A percentile compares a stretch with the other conserved stretches of the same genome.
Evolutionary conservation across 179 eudicot species (phyloP).

Genomic region (Pouteria campechiana): DNA sequence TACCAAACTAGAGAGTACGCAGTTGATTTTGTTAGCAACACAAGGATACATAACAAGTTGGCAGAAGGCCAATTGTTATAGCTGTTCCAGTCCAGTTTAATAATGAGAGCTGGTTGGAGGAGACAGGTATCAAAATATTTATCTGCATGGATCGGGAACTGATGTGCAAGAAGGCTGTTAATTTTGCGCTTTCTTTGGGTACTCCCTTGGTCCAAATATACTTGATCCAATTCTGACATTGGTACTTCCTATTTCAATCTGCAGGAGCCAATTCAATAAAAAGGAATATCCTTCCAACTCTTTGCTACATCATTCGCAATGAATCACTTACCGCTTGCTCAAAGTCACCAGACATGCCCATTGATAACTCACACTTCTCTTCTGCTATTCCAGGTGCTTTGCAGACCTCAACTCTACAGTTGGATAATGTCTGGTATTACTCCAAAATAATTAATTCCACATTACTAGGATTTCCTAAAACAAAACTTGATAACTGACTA

Average conservation of each 20-base stretch:
- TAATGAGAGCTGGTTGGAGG: too few species aligned
- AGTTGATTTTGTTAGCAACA: too few species aligned
- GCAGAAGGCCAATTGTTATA: too few species aligned
- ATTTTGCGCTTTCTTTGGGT: slow-evolving; percentile 40
- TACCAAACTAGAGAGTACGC: too few species aligned
- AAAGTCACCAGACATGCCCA: slow-evolving; percentile 99
- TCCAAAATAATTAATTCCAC: background rate
- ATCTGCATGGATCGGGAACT: too few species aligned
- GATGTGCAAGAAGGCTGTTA: too few species aligned
- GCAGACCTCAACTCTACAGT: slow-evolving; percentile 69
- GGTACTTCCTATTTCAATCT: slow-evolving; percentile 93
- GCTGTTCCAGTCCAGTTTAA: too few species aligned
- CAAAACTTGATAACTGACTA: background rate
- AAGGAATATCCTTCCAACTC: too few species aligned
- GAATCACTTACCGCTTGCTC: slow-evolving; percentile 95
- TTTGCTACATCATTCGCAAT: background rate
- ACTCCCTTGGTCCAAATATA: slow-evolving; percentile 90
- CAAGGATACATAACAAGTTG: too few species aligned
- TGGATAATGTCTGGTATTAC: slow-evolving; percentile 44
- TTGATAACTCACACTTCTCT: slow-evolving; percentile 68
- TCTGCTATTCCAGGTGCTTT: slow-evolving; percentile 65
- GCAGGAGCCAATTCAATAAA: slow-evolving; percentile 18
- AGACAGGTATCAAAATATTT: too few species aligned
- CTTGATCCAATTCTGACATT: slow-evolving; percentile 91
- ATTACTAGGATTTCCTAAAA: background rate